Conservation (phyloP, 208 protist genomes). For the Crithidia bombi region DNA sequence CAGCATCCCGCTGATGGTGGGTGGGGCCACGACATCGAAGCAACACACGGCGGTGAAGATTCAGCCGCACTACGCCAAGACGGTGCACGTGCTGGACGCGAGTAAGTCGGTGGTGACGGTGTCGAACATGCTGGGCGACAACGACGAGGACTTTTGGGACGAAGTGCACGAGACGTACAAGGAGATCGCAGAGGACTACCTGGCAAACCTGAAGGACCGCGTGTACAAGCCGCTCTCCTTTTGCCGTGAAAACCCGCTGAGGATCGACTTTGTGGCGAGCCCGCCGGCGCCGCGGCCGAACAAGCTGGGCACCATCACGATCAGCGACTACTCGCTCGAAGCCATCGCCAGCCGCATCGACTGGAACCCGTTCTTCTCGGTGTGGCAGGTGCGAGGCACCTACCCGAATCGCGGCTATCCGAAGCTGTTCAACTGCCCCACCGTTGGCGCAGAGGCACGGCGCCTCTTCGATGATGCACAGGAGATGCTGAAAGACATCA, state of each 20-base stretch:
- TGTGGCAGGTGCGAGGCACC: conserved; percentile 95
- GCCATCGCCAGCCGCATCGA: conserved; percentile 94
- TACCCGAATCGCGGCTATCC: conserved; percentile 97
- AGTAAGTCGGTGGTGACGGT: conserved; percentile 92
- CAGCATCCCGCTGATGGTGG: conserved; percentile 93
- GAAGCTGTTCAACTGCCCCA: conserved; percentile 96
- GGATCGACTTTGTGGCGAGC: conserved; percentile 74
- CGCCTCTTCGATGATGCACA: conserved; percentile 93
- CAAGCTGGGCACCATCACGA: conserved; percentile 73
- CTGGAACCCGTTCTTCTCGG: conserved; percentile 96
- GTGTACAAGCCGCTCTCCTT: conserved; percentile 83
- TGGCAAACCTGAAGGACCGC: conserved; percentile 89
- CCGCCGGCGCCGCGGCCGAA: conserved; percentile 60
- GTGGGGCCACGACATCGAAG: conserved; percentile 96
- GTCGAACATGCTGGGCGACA: conserved; percentile 62
- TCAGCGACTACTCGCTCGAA: conserved; percentile 84
- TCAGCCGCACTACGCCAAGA: conserved; percentile 83
- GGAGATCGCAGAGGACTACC: conserved; percentile 94
- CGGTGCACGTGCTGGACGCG: conserved; percentile 96
- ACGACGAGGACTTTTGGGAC: conserved; percentile 77
- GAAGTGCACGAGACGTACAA: conserved; percentile 91
- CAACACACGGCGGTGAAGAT: conserved; percentile 98
- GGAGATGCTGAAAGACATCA: conserved; percentile 84
- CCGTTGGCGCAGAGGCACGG: conserved; percentile 93
- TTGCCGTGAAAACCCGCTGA: conserved; percentile 53